Conservation (phyloP, 768 basidiomycete species). For the Suillus spraguei region DNA sequence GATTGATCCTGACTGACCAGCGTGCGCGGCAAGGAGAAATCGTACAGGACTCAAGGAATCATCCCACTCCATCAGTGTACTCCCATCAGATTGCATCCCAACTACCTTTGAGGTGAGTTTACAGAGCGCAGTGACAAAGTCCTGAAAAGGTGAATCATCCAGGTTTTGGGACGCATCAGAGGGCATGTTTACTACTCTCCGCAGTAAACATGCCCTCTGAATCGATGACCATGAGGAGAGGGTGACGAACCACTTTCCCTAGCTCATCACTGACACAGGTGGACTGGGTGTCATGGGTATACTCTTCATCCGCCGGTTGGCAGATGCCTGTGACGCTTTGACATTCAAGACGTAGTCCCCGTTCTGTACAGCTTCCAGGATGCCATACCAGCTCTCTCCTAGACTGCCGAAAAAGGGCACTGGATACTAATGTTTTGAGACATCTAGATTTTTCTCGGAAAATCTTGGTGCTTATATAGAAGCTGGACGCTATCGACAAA, state of each 20-base stretch:
- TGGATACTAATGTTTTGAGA: slow-evolving; percentile 77
- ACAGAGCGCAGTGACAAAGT: slow-evolving; percentile 79
- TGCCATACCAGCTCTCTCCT: slow-evolving; percentile 89
- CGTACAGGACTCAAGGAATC: slow-evolving; percentile 33
- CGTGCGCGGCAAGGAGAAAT: slow-evolving; percentile 66
- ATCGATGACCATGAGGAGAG: slow-evolving; percentile 73
- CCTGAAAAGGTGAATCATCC: slow-evolving; percentile 79
- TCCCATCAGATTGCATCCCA: slow-evolving; percentile 70
- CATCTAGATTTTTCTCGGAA: slow-evolving; percentile 89
- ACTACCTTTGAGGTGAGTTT: slow-evolving; percentile 92
- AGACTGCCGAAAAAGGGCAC: slow-evolving; percentile 81
- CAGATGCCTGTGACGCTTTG: slow-evolving; percentile 46
- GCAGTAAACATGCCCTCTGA: slow-evolving; percentile 70
- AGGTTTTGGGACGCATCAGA: slow-evolving; percentile 87
- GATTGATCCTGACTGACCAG: slow-evolving; percentile 49
- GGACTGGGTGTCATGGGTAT: slow-evolving; percentile 38
- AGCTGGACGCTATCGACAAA: slow-evolving; percentile 79
- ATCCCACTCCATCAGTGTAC: slow-evolving; percentile 23
- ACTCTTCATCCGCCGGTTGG: slow-evolving; percentile 34
- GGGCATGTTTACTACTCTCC: slow-evolving; percentile 38
- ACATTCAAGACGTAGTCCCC: slow-evolving; percentile 88
- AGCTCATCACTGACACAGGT: slow-evolving; percentile 35
- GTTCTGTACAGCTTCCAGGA: slow-evolving; percentile 91
- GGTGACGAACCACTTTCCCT: slow-evolving; percentile 44
- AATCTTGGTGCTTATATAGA: slow-evolving; percentile 72